Conservation (phyloP, 2,329 filamentous ascomycete genomes). For the Lasiodiplodia hormozganensis region DNA sequence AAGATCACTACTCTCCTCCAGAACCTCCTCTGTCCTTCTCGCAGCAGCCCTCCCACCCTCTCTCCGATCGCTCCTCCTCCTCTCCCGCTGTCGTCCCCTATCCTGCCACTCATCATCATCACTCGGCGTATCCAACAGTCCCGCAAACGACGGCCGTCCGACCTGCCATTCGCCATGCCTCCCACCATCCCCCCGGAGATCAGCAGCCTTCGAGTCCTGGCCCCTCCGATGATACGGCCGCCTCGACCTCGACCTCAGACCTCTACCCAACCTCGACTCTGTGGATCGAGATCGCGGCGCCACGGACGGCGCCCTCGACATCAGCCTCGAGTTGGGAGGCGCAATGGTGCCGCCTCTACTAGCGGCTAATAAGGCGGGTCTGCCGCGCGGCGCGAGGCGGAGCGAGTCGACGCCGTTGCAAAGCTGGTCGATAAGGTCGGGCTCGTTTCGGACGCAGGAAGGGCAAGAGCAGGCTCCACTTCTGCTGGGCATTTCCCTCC, state of each 20-base stretch:
- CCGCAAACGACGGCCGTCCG: background rate
- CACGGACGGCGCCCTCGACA: background rate
- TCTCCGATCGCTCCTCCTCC: background rate
- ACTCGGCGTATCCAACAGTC: slow-evolving; percentile 1
- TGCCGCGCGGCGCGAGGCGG: background rate
- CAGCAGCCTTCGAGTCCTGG: background rate
- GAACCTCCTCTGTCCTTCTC: background rate
- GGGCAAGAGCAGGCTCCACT: background rate
- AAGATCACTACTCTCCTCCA: slow-evolving; percentile 11
- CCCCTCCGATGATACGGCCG: background rate
- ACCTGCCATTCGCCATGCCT: background rate
- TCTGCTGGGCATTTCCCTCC: background rate
- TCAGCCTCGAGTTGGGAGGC: background rate
- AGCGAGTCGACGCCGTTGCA: background rate
- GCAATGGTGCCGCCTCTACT: too few species aligned
- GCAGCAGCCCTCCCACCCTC: background rate
- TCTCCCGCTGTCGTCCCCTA: background rate
- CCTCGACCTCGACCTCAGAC: background rate
- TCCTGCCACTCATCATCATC: background rate
- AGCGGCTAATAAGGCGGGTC: background rate
- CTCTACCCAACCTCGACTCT: background rate
- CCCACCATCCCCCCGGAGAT: too few species aligned
- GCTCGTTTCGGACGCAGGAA: background rate
- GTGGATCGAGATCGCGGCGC: background rate
- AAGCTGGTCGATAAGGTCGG: slow-evolving; percentile 8